Base-by-base conservation (phyloP, 73 alveolate species). In the Paramecium sonneborni region DNA sequence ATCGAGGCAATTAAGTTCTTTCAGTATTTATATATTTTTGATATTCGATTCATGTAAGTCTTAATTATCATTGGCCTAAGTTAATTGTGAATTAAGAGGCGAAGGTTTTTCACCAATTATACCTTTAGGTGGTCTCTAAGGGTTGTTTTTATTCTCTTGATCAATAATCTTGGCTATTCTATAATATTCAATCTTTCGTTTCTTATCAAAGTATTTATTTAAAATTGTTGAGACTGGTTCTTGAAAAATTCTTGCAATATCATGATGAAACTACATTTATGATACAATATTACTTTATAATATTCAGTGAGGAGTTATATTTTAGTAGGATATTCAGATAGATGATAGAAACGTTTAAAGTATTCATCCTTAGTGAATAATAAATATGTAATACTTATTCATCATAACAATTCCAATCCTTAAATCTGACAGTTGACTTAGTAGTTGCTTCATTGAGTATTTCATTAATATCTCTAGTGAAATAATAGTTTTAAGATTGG, bases 81-180 rank as follows among this genome's bases (percentile, higher is more conserved):
- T 15, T 20, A 15, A 18, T 12, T 58, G 12, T 10, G 82, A 58
- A 23, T 58, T n/a, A 10, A 58, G 18, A 43, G 93, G 93, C 10
- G 93, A 70, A 3, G 93, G 93, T 11, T 34, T 86, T 5, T 86
- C 93, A 6, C 93, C 93, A 32, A 86, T 86, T 18, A 86, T 86
- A 4, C 93, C 93, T 58, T 86, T 86, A 18, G 93, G 93, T 12
- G 93, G 93, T 58, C 58, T 86, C 5, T 86, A 14, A n/a, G 93
- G 93, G 57, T 86, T 86, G 39, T 86, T 86, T 58, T 86, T 86
- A 62, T 86, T 86, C 41, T 86, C 93, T 35, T 86, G 74, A 11
- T 86, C 93, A 12, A 86, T 86, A 20, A 86, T 21, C 37, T 86
- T 86, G 1, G 93, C 93, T 24, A 86, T 86, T 35, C 93, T 86